phyloP scores from a whole-genome alignment of 495 filamentous ascomycete species.

The Penicillium cinerascens region DNA sequence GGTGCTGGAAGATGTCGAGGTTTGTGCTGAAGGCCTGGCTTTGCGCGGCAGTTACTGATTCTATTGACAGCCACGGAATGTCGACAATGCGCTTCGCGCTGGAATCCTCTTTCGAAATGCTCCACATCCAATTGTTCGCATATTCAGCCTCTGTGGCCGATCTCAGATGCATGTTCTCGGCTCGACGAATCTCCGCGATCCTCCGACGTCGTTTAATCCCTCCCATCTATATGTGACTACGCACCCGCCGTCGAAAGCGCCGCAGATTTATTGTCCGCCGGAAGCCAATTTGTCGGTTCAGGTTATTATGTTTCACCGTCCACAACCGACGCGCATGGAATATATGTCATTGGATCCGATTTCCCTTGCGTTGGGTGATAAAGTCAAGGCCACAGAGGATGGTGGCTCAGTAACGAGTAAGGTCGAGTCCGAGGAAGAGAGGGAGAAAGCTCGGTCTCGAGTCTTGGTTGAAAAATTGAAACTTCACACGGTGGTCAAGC shows the following conservation, averaged over 20 bases:
- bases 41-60: slow-evolving; percentile 5
- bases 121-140: slow-evolving; percentile 73
- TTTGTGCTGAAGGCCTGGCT: slow-evolving; percentile 30
- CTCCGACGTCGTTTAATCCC: slow-evolving; percentile 55
- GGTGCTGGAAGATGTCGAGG: slow-evolving; percentile 88
- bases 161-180: slow-evolving; percentile 83
- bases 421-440: slow-evolving; percentile 51
- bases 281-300: slow-evolving; percentile 66
- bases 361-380: slow-evolving; percentile 80
- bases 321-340: slow-evolving; percentile 87
- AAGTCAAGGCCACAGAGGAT: slow-evolving; percentile 38
- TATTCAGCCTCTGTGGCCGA: slow-evolving; percentile 80
- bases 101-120: slow-evolving; percentile 81
- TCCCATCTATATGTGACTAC: slow-evolving; percentile 69
- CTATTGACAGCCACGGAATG: slow-evolving; percentile 57
- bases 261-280: slow-evolving; percentile 67
- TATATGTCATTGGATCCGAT: slow-evolving; percentile 92
- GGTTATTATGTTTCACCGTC: slow-evolving; percentile 82
- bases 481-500: slow-evolving; percentile 77
- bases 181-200: slow-evolving; percentile 58
- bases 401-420: slow-evolving; percentile 24
- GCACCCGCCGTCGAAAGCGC: slow-evolving; percentile 52
- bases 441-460: slow-evolving; percentile 58
- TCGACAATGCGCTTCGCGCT: slow-evolving; percentile 81
- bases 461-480: slow-evolving; percentile 84